phyloP scores from a whole-genome alignment of 257 asterid species.

The Leonotis leonurus region DNA sequence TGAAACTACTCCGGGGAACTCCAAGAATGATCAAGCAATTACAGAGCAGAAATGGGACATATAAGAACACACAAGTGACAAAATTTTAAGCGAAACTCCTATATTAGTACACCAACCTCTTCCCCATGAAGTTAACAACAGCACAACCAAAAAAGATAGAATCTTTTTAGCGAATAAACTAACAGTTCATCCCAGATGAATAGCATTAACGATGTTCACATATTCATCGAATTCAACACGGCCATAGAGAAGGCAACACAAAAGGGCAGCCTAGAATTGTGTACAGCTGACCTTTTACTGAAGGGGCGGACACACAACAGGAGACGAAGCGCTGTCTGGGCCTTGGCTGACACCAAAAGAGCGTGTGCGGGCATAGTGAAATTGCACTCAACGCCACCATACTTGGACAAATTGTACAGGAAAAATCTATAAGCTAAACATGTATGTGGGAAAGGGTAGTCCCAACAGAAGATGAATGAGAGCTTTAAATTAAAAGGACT shows the following conservation, averaged over 20 bases:
- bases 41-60: not conserved
- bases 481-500: slow-evolving; percentile 21
- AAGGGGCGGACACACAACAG: slow-evolving; percentile 39
- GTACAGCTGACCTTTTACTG: slow-evolving; percentile 41
- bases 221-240: not conserved
- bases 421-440: not conserved
- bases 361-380: slow-evolving; percentile 41
- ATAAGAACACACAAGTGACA: not conserved
- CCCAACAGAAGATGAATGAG: not conserved
- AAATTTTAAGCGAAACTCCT: not conserved
- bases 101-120: not conserved
- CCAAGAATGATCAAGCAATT: slow-evolving; percentile 1
- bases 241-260: not conserved
- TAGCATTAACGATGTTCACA: not conserved
- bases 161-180: not conserved
- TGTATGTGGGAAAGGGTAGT: not conserved
- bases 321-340: slow-evolving; percentile 38
- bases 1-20: not conserved
- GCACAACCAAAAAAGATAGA: not conserved
- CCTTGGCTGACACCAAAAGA: slow-evolving; percentile 31
- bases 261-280: not conserved
- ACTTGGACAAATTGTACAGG: slow-evolving; percentile 4
- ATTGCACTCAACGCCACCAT: slow-evolving; percentile 55
- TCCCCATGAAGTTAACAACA: not conserved
- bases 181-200: not conserved